Conservation (phyloP, 495 filamentous ascomycete genomes). For the Copromyces sp. region DNA sequence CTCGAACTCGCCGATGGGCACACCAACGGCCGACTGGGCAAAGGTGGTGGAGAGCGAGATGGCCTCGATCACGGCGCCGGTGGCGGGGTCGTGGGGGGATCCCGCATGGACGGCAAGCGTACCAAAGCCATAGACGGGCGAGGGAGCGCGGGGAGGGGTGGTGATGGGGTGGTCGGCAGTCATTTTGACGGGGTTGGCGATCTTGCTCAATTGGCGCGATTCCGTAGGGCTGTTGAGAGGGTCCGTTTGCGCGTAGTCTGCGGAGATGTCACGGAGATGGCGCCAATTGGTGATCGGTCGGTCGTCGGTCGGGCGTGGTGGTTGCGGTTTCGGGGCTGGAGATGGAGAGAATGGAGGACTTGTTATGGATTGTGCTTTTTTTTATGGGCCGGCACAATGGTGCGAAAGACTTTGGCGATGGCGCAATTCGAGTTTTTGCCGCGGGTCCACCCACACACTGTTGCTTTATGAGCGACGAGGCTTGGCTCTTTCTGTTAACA, state of each 20-base stretch:
- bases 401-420: conserved; percentile 9
- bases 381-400: conserved; percentile 1
- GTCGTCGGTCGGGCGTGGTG: neutral
- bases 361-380: neutral
- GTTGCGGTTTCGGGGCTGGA: neutral
- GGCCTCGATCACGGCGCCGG: conserved; percentile 89
- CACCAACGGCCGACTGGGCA: conserved; percentile 73
- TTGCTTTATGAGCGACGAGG: neutral
- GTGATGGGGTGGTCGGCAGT: conserved; percentile 32
- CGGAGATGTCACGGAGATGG: neutral
- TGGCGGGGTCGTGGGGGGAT: conserved; percentile 75
- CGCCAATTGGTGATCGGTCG: neutral
- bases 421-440: conserved; percentile 10
- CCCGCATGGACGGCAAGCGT: conserved; percentile 93
- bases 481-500: neutral
- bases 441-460: neutral
- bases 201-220: neutral
- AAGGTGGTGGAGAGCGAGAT: conserved; percentile 96
- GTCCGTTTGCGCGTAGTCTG: neutral
- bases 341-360: neutral
- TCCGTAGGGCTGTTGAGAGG: neutral
- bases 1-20: conserved; percentile 78
- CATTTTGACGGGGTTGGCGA: conserved; percentile 20
- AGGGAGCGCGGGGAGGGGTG: conserved; percentile 32
- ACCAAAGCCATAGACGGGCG: conserved; percentile 56